Conservation (phyloP, 352 stramenopile genomes). For the Thraustochytrium striatum region DNA sequence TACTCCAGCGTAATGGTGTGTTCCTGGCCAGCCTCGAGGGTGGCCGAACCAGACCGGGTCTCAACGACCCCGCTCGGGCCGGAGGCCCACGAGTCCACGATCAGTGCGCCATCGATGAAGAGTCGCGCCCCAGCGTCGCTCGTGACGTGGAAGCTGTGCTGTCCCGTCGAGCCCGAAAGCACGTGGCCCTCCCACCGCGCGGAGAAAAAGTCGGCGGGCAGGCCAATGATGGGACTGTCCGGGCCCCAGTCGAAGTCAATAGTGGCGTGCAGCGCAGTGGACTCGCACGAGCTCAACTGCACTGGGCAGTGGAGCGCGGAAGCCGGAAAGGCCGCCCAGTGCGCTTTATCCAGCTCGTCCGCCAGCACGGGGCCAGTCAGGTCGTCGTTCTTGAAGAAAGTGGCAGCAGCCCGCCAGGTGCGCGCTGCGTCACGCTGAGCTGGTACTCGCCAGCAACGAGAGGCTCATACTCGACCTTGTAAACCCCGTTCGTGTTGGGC, state of each 20-base stretch:
- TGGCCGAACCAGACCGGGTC: not conserved
- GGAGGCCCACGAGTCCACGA: conserved; percentile 59
- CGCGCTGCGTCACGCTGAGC: conserved; percentile 68
- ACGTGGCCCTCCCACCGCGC: conserved; percentile 64
- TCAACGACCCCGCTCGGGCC: not conserved
- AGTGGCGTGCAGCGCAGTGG: conserved; percentile 65
- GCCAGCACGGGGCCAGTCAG: conserved; percentile 70
- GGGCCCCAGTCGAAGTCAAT: conserved; percentile 80
- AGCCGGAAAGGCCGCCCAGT: not conserved
- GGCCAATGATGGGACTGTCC: conserved; percentile 59
- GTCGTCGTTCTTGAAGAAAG: conserved; percentile 79
- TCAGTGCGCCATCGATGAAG: conserved; percentile 64
- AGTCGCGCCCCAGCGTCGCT: conserved; percentile 73
- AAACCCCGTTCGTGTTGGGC: conserved; percentile 79
- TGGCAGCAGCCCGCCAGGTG: conserved; percentile 77
- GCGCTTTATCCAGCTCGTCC: conserved; percentile 40
- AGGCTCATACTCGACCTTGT: conserved; percentile 70
- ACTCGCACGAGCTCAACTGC: conserved; percentile 52
- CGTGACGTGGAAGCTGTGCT: conserved; percentile 70
- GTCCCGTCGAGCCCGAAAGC: conserved; percentile 56
- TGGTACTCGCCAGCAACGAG: conserved; percentile 71
- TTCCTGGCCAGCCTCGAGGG: not conserved
- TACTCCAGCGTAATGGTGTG: conserved; percentile 65
- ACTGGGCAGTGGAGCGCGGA: conserved; percentile 30
- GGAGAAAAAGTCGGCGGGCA: conserved; percentile 70